Base-by-base conservation (phyloP, 352 stramenopile genomes). In the Phytophthora tentaculata region DNA sequence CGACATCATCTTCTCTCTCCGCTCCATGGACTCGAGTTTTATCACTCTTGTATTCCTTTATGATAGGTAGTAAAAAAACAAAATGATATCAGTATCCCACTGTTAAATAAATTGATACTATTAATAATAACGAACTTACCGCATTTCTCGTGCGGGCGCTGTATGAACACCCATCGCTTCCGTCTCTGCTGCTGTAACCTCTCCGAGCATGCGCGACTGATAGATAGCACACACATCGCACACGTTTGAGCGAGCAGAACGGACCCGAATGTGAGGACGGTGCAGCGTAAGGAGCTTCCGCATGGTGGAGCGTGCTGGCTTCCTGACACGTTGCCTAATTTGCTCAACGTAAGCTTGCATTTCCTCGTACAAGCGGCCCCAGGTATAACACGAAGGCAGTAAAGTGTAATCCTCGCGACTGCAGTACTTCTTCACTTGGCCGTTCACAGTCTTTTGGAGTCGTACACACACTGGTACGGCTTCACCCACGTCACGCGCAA, bases 161-260 rank as follows among this genome's bases (percentile, higher is more conserved):
- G 56, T 69, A 35, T 71, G 56, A 2, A 41, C 19, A 1, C 56
- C 49, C 9, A 74, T 48, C 3, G n/a, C 47, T 26, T 64, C 70
- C 0, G 55, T 64, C 19, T 55, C 10, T 2, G 69, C 56, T 1
- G 55, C 45, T 10, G 64, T 61, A 3, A 26, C 3, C 1, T n/a
- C 51, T 10, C 20, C 37, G 1, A 19, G 9, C 41, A 74, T 61
- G 0, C 39, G 9, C 1, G 58, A 19, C 2, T 56, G 17, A 14
- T 69, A 69, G 28, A n/a, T n/a, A n/a, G n/a, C n/a, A n/a, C n/a
- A n/a, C n/a, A 76, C 66, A 0, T 37, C 10, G 41, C 61, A 69
- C 2, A 69, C 41, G 16, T 70, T 77, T 20, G 39, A 64, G 3
- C 50, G 55, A 3, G 29, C 5, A 6, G 44, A 67, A 0, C 45